Evolutionary conservation across 495 filamentous ascomycete species (phyloP).

Genomic region (Barbatosphaeria neglecta): DNA sequence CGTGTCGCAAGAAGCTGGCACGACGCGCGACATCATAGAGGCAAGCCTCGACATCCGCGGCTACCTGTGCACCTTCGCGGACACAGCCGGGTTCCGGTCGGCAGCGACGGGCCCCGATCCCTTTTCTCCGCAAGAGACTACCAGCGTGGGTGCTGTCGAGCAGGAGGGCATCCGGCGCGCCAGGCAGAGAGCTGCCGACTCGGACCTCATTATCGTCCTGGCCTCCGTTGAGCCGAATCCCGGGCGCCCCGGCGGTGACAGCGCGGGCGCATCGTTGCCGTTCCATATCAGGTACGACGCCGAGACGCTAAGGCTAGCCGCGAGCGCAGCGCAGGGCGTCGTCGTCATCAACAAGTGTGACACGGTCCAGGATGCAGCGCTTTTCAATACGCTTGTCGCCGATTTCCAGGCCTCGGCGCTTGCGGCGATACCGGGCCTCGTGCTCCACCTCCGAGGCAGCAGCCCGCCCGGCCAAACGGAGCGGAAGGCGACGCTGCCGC

Average conservation of each 20-base stretch:
- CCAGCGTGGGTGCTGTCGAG: slow-evolving; percentile 61
- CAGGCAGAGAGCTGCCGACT: slow-evolving; percentile 64
- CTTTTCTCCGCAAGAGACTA: slow-evolving; percentile 1
- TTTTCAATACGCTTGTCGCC: slow-evolving; percentile 13
- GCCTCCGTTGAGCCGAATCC: slow-evolving; percentile 48
- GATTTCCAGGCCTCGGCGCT: slow-evolving; percentile 22
- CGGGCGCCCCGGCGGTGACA: slow-evolving; percentile 16
- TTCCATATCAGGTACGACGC: slow-evolving; percentile 29
- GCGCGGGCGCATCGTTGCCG: too few relatives aligned
- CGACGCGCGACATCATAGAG: slow-evolving; percentile 88
- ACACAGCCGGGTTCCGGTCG: slow-evolving; percentile 74
- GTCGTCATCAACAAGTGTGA: slow-evolving; percentile 81
- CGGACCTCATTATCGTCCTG: slow-evolving; percentile 78
- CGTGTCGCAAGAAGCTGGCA: slow-evolving; percentile 83
- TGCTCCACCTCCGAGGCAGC: background rate
- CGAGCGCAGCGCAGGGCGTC: slow-evolving; percentile 47
- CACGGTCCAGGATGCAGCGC: slow-evolving; percentile 22
- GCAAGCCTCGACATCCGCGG: slow-evolving; percentile 83
- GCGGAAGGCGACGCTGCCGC: too few relatives aligned
- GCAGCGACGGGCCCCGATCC: slow-evolving; percentile 4
- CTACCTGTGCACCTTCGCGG: slow-evolving; percentile 77
- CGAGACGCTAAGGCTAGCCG: slow-evolving; percentile 34
- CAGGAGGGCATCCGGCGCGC: slow-evolving; percentile 85
- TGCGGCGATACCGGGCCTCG: slow-evolving; percentile 15
- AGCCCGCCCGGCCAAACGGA: too few relatives aligned